phyloP scores from a whole-genome alignment of 148 eudicot species.

The Fagopyrum homotropicum region DNA sequence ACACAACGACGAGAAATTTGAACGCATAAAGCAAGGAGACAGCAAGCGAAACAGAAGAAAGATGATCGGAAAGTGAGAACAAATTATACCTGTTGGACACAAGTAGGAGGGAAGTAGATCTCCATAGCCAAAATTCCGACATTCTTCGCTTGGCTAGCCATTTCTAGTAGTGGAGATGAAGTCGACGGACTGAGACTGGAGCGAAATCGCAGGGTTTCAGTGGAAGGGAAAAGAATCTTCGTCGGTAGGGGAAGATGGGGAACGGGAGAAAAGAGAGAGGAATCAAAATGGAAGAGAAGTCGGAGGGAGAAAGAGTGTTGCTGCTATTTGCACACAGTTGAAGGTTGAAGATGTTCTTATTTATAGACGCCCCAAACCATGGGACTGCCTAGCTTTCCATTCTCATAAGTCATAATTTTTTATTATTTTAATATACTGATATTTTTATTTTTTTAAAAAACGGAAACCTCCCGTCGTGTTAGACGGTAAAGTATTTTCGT shows the following conservation, averaged over 20 bases:
- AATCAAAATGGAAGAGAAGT: slow-evolving; percentile 6
- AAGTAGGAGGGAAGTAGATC: slow-evolving; percentile 95
- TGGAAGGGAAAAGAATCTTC: not conserved
- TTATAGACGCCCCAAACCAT: not conserved
- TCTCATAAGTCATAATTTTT: no score
- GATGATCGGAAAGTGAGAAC: not conserved
- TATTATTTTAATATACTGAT: no score
- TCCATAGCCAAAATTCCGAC: slow-evolving; percentile 98
- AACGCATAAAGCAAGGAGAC: not conserved
- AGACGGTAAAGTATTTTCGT: no score
- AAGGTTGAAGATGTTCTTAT: not conserved
- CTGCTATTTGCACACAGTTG: not conserved
- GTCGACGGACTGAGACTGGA: not conserved
- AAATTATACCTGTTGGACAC: slow-evolving; percentile 70
- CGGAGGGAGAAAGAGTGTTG: slow-evolving; percentile 9
- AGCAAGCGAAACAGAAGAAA: not conserved
- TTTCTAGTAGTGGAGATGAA: not conserved
- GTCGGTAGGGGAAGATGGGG: not conserved
- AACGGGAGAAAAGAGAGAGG: not conserved
- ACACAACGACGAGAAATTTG: not conserved
- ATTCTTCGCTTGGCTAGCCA: slow-evolving; percentile 31
- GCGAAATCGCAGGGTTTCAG: not conserved
- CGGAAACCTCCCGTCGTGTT: no score
- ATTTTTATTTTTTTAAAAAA: no score
- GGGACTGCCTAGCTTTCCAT: not conserved